Evolutionary conservation across 495 filamentous ascomycete genomes (phyloP).

Genomic region (Articulospora tetracladia): DNA sequence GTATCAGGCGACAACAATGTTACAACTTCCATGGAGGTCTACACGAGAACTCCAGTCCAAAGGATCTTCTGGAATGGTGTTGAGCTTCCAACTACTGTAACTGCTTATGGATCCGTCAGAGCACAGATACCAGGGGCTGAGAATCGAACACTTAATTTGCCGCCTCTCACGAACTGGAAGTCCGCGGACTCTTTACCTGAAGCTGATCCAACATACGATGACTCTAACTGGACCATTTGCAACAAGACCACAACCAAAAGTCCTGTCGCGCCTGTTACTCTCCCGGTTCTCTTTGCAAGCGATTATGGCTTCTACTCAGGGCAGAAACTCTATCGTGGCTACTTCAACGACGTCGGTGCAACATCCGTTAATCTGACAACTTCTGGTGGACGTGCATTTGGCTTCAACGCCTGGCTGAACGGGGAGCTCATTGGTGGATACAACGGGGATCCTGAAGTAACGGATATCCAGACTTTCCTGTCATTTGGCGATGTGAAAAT

Average conservation of each 20-base stretch:
- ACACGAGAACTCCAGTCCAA: conserved; percentile 44
- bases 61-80: conserved; percentile 60
- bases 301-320: conserved; percentile 72
- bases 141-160: conserved; percentile 31
- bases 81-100: conserved; percentile 36
- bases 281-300: conserved; percentile 55
- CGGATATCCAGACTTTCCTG: conserved; percentile 20
- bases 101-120: conserved; percentile 36
- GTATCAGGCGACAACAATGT: conserved; percentile 63
- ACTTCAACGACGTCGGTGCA: conserved; percentile 52
- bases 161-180: conserved; percentile 51
- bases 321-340: conserved; percentile 60
- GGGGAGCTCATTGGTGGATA: conserved; percentile 52
- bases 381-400: conserved; percentile 61
- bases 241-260: conserved; percentile 52
- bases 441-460: conserved; percentile 33
- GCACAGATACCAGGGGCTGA: conserved; percentile 35
- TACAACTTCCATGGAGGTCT: conserved; percentile 59
- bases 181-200: conserved; percentile 65
- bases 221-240: conserved; percentile 33
- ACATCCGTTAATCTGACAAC: conserved; percentile 49
- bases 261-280: conserved; percentile 49
- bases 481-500: conserved; percentile 32
- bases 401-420: conserved; percentile 55
- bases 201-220: conserved; percentile 50